phyloP scores from a whole-genome alignment of 2,329 filamentous ascomycete species.

The Stemphylium vesicarium region DNA sequence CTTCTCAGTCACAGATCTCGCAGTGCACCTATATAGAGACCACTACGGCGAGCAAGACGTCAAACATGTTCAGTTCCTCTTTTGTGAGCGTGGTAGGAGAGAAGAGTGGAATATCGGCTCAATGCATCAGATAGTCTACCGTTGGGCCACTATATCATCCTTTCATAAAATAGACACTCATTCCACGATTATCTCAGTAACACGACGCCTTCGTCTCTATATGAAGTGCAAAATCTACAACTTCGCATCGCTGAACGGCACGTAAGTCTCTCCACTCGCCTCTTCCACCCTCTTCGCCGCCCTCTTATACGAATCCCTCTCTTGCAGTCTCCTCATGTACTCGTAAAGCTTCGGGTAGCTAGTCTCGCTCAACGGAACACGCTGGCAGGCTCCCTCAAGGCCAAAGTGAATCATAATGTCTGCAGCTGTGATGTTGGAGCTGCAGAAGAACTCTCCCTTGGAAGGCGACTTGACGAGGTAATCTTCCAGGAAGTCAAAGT shows the following conservation, averaged over 20 bases:
- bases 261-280: constrained; percentile 45
- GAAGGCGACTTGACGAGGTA: constrained; percentile 56
- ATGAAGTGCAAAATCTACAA: neutral
- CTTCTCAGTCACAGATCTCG: too few relatives aligned
- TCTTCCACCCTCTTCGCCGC: constrained; percentile 60
- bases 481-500: constrained; percentile 59
- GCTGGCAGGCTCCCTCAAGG: constrained; percentile 52
- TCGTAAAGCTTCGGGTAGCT: constrained; percentile 56
- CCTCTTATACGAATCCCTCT: constrained; percentile 53
- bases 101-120: too few relatives aligned
- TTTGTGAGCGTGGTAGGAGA: too few relatives aligned
- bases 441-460: constrained; percentile 59
- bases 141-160: too few relatives aligned
- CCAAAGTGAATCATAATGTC: constrained; percentile 62
- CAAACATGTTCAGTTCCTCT: too few relatives aligned
- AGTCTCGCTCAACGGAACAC: constrained; percentile 48
- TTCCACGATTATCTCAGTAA: too few relatives aligned
- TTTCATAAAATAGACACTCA: too few relatives aligned
- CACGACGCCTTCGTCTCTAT: too few relatives aligned
- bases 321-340: constrained; percentile 55
- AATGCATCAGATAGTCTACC: too few relatives aligned
- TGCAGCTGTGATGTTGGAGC: constrained; percentile 56
- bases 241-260: constrained; percentile 40
- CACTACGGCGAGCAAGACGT: too few relatives aligned
- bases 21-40: too few relatives aligned